Evolutionary conservation across 2,329 filamentous ascomycete genomes (phyloP).

Genomic region (Xylaria sp.): DNA sequence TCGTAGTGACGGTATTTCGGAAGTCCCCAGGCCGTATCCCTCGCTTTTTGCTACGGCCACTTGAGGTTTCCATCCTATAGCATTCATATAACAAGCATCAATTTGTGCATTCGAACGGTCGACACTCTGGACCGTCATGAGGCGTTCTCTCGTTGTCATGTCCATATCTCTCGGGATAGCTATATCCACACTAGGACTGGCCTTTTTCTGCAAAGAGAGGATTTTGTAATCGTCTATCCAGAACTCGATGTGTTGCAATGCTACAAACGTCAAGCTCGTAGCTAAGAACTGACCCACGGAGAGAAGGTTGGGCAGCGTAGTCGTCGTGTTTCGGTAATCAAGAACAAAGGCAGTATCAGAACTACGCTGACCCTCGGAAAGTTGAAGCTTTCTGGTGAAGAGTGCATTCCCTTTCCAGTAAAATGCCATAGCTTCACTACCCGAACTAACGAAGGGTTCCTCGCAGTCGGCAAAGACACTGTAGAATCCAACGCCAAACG

Average conservation of each 20-base stretch:
- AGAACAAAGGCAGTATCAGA: constrained; percentile 90
- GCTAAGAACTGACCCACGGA: constrained; percentile 92
- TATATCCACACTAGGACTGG: constrained; percentile 79
- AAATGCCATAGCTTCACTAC: constrained; percentile 93
- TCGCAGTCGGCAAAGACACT: constrained; percentile 98
- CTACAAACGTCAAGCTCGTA: constrained; percentile 95
- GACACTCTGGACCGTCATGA: constrained; percentile 88
- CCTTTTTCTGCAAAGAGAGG: constrained; percentile 83
- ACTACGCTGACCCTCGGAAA: constrained; percentile 74
- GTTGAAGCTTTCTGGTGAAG: constrained; percentile 85
- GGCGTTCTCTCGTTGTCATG: constrained; percentile 82
- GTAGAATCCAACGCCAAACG: constrained; percentile 98
- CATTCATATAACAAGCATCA: constrained; percentile 88
- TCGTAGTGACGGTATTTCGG: constrained; percentile 72
- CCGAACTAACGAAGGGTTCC: constrained; percentile 95
- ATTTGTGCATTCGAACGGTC: constrained; percentile 91
- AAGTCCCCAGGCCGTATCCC: constrained; percentile 60
- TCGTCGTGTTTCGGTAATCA: constrained; percentile 90
- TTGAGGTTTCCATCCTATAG: constrained; percentile 83
- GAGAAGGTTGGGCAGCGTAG: constrained; percentile 85
- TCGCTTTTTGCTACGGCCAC: constrained; percentile 59
- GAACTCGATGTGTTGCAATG: constrained; percentile 86
- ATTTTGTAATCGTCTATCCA: constrained; percentile 90
- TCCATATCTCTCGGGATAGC: constrained; percentile 82
- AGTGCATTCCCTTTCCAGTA: constrained; percentile 99